A percentile compares a stretch with the other conserved stretches of the same genome.
Evolutionary conservation across 129 eudicot genomes (phyloP).

Genomic region (Chrysanthemum lavandulifolium): DNA sequence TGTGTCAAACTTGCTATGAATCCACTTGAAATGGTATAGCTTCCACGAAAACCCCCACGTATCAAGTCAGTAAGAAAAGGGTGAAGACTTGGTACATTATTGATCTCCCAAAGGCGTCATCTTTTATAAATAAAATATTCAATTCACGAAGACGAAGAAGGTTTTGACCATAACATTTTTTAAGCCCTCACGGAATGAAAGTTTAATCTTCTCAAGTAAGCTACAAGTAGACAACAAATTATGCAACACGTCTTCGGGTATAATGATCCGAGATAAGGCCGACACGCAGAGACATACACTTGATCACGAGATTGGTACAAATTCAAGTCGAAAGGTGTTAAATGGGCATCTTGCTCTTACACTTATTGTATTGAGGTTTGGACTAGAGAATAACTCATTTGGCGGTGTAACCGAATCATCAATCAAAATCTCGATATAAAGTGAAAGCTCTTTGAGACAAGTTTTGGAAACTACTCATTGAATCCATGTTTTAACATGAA

Average conservation of each 20-base stretch:
- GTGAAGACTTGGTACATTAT: not conserved
- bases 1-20: not conserved
- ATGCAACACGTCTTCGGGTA: too few species aligned
- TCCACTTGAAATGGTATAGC: not conserved
- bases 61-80: too few species aligned
- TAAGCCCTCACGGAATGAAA: not conserved
- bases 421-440: not conserved
- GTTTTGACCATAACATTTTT: not conserved
- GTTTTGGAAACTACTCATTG: not conserved
- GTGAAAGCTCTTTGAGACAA: not conserved
- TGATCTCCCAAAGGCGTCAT: too few species aligned
- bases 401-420: not conserved
- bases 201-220: conserved; percentile 4
- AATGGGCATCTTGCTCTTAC: too few species aligned
- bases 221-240: too few species aligned
- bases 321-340: too few species aligned
- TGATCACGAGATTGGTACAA: too few species aligned
- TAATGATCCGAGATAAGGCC: too few species aligned
- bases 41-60: too few species aligned
- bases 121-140: too few species aligned
- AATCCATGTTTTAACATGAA: not conserved
- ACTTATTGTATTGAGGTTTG: not conserved
- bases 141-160: not conserved
- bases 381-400: conserved; percentile 4
- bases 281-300: too few species aligned